These are phyloP conservation scores for Yarrowia osloensis DNA, from an alignment of 805 yeast genomes.

Conservation along the genomic window DNA sequence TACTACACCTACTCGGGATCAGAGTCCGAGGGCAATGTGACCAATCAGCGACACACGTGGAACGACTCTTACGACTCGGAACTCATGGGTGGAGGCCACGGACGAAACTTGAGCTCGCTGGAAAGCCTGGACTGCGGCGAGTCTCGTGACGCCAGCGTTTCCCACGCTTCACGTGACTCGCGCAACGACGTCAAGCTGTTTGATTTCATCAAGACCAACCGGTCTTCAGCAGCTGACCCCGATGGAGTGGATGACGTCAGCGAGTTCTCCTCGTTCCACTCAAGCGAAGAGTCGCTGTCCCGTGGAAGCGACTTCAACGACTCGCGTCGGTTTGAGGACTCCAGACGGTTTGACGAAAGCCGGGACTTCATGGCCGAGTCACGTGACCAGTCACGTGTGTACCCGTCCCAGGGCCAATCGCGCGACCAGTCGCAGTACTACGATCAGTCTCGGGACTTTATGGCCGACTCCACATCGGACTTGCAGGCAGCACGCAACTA, in stretches of 20 bases:
- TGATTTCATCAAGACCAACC: conserved; percentile 11
- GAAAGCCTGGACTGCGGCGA: conserved; percentile 4
- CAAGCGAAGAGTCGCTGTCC: background rate
- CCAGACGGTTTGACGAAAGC: background rate
- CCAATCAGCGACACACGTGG: conserved; percentile 21
- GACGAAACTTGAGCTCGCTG: background rate
- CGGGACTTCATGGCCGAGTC: conserved; percentile 19
- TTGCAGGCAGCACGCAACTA: conserved; percentile 1
- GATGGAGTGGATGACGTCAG: background rate
- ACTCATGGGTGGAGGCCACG: background rate
- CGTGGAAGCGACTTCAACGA: background rate
- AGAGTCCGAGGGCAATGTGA: background rate
- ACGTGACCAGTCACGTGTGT: background rate
- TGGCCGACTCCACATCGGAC: conserved; percentile 7
- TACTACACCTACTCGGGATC: conserved; percentile 10
- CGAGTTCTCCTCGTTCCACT: conserved; percentile 22
- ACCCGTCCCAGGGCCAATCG: background rate
- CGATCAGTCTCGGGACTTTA: conserved; percentile 2
- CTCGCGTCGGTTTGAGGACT: background rate
- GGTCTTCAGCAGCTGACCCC: background rate
- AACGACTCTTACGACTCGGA: conserved; percentile 30
- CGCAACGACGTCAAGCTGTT: conserved; percentile 24
- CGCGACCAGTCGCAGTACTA: background rate
- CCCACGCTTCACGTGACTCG: background rate
- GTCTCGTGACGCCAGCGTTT: background rate